A percentile compares a stretch with the other conserved stretches of the same genome.
These are phyloP conservation scores for Trypanosomatidae sp. DNA, from an alignment of 208 protist genomes.

Conservation along the genomic window DNA sequence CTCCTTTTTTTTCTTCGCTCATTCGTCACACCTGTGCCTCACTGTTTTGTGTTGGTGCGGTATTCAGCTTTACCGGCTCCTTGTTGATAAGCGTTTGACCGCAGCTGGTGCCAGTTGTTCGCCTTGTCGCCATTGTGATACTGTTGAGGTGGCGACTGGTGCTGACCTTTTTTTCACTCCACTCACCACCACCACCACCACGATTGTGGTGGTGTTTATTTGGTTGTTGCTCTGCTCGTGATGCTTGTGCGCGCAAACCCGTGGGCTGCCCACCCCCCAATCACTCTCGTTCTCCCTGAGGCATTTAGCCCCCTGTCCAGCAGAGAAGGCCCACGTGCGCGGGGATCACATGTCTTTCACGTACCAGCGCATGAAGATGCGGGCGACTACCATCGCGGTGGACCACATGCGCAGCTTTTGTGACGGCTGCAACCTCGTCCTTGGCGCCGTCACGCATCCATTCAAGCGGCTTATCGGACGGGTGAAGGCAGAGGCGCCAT, in stretches of 20 bases:
- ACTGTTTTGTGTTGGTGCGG: neutral
- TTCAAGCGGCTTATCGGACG: slow-evolving; percentile 40
- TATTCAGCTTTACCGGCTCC: neutral
- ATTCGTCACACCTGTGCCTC: no score
- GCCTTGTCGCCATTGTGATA: neutral
- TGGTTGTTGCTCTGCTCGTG: neutral
- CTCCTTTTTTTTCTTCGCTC: neutral
- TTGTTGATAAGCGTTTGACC: neutral
- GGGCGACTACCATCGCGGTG: slow-evolving; percentile 55
- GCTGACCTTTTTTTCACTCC: neutral
- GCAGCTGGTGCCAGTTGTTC: neutral
- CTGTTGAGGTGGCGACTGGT: neutral
- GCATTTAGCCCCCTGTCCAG: neutral
- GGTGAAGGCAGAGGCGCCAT: slow-evolving; percentile 72
- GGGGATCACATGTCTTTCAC: slow-evolving; percentile 51
- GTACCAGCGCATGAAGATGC: slow-evolving; percentile 81
- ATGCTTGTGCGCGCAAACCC: no score
- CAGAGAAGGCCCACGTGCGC: neutral
- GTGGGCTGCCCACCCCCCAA: neutral
- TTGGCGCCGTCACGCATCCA: slow-evolving; percentile 39
- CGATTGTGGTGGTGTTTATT: neutral
- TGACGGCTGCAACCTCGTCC: slow-evolving; percentile 61
- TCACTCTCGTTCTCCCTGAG: neutral
- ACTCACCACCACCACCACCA: neutral
- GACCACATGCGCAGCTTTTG: slow-evolving; percentile 56